phyloP scores from a whole-genome alignment of 306 rosid genomes.

The Trifolium pratense region DNA sequence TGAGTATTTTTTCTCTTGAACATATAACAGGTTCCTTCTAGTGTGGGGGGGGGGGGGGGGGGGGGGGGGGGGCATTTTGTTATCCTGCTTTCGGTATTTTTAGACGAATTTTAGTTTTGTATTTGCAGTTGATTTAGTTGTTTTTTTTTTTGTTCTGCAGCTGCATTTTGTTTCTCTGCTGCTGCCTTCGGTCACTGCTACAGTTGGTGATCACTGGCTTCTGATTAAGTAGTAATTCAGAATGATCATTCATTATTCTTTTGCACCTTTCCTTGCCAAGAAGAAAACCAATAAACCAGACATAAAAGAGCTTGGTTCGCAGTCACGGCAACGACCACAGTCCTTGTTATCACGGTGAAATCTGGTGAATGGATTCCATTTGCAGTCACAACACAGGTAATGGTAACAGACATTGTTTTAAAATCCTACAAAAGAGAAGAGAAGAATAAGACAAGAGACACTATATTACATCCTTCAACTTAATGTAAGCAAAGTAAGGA shows the following conservation, averaged over 20 bases:
- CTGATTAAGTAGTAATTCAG: neutral
- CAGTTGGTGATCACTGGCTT: no score
- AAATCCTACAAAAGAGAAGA: slow-evolving; percentile 4
- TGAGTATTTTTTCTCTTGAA: no score
- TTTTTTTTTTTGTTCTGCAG: no score
- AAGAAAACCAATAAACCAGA: neutral
- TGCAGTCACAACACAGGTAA: neutral
- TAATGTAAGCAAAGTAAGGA: neutral
- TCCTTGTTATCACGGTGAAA: neutral
- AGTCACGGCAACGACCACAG: neutral
- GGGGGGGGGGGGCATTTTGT: no score
- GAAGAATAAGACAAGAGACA: neutral
- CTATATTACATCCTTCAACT: neutral
- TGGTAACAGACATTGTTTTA: neutral
- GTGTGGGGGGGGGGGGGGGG: no score
- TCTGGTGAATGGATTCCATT: neutral
- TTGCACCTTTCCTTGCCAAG: neutral
- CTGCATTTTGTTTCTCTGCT: no score
- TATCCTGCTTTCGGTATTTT: no score
- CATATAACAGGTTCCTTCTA: no score
- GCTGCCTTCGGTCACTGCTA: no score
- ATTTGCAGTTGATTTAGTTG: no score
- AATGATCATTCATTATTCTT: neutral
- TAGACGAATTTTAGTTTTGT: no score
- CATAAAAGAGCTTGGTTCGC: neutral